Base-by-base conservation (phyloP, 1,139 yeast genomes). In the Candida frijolesensis region DNA sequence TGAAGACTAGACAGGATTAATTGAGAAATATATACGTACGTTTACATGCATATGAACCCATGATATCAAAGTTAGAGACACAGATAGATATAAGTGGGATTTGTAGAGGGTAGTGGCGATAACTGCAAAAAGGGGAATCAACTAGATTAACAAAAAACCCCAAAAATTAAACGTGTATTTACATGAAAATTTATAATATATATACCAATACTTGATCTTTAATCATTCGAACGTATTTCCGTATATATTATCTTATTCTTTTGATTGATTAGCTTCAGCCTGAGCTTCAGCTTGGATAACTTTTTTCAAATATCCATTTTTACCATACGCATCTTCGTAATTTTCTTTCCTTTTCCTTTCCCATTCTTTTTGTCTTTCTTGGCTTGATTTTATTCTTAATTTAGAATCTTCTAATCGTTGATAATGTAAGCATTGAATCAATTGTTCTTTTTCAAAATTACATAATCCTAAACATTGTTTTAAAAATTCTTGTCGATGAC, bases 1-100 rank as follows among this genome's bases (percentile, higher is more conserved):
- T 95, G 71, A 91, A 87, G 76, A 91, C 97, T 52, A 85, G 99
- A 71, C 98, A 92, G 77, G 99, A 94, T 80, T 77, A 67, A 60
- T n/a, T 14, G 19, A 18, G 30, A 11, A 34, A 8, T 33, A 22
- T 14, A 33, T 33, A 10, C 14, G 14, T n/a, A 19, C 5, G 35
- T 32, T 32, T 32, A 32, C 11, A 16, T 4, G 11, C 15, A n/a
- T 4, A 34, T 34, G 7, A 19, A 19, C 22, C 22, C 22, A 3
- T 19, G 22, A 19, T 19, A 19, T 27, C 6, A 9, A 29, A 12
- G 12, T 29, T 30, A 30, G 11, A 11, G 12, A 30, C 29, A 25
- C 8, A 25, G 29, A 4, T 25, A 25, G 2, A 3, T 6, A 19
- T 19, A 19, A 3, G 4, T 19, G 4, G 22, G 22, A 19, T 19